Percentiles rank a stretch among this genome's conserved stretches.
Conservation (phyloP, 2,329 filamentous ascomycete genomes). For the Diplodia scrobiculata region DNA sequence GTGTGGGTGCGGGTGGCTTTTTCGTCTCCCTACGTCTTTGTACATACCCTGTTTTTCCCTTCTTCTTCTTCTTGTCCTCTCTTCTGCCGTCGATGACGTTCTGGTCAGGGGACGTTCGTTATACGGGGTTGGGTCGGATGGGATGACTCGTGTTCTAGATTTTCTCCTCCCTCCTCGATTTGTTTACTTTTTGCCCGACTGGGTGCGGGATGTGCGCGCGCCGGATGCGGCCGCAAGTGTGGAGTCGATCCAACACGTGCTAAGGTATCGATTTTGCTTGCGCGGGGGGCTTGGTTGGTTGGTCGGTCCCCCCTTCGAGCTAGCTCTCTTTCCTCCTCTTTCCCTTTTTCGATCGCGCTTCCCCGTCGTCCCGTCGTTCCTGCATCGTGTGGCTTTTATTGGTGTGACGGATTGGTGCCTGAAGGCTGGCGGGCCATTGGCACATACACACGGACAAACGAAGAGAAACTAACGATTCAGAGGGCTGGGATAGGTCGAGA, state of each 20-base stretch:
- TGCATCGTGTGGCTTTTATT: no score
- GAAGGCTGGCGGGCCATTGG: no score
- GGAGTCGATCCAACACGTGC: background rate
- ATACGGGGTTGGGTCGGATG: no score
- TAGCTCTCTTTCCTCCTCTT: background rate
- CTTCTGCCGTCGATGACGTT: background rate
- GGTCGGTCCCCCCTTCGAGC: background rate
- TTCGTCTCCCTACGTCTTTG: no score
- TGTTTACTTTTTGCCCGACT: conserved; percentile 16
- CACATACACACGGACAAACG: no score
- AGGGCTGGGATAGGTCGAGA: no score
- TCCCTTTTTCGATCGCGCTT: no score
- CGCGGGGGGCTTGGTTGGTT: background rate
- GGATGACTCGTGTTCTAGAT: background rate
- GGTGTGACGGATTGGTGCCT: no score
- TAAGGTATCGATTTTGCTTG: no score
- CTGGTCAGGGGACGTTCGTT: background rate
- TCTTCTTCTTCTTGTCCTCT: background rate
- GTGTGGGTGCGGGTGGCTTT: no score
- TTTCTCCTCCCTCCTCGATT: background rate
- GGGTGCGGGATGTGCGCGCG: background rate
- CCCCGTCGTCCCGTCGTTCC: no score
- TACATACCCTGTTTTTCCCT: background rate
- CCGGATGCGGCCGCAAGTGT: background rate
- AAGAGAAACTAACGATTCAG: no score